Conservation (phyloP, 116 monocot genomes). For the Posidonia oceanica region DNA sequence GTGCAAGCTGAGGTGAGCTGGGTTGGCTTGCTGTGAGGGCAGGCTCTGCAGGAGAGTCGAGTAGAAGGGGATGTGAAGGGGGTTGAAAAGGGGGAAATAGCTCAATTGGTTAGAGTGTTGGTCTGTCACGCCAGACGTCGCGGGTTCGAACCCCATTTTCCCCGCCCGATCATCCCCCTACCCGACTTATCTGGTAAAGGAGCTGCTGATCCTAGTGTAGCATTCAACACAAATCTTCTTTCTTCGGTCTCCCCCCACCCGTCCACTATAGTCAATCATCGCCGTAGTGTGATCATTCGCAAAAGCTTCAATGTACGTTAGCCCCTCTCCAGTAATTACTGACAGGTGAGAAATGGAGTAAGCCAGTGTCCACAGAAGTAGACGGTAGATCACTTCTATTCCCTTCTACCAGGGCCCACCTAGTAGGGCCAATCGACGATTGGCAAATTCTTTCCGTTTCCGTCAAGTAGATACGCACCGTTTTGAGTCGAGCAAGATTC, state of each 20-base stretch:
- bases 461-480: no score
- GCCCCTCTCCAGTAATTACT: not conserved
- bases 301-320: not conserved
- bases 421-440: no score
- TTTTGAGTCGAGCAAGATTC: no score
- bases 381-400: no score
- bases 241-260: not conserved
- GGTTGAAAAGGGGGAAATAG: slow-evolving; percentile 12
- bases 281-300: slow-evolving; percentile 1
- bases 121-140: slow-evolving; percentile 20
- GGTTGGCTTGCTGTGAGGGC: no score
- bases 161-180: slow-evolving; percentile 5
- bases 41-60: no score
- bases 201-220: not conserved
- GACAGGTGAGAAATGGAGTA: not conserved
- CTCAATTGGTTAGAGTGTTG: slow-evolving; percentile 10
- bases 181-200: not conserved
- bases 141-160: slow-evolving; percentile 19
- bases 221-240: slow-evolving; percentile 3
- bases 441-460: no score
- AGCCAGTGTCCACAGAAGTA: no score
- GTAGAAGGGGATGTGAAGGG: no score
- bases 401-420: no score
- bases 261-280: not conserved
- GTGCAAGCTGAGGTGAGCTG: no score